These are phyloP conservation scores for Oropetium thomaeum DNA, from an alignment of 176 grass and related monocot species.

Conservation along the genomic window DNA sequence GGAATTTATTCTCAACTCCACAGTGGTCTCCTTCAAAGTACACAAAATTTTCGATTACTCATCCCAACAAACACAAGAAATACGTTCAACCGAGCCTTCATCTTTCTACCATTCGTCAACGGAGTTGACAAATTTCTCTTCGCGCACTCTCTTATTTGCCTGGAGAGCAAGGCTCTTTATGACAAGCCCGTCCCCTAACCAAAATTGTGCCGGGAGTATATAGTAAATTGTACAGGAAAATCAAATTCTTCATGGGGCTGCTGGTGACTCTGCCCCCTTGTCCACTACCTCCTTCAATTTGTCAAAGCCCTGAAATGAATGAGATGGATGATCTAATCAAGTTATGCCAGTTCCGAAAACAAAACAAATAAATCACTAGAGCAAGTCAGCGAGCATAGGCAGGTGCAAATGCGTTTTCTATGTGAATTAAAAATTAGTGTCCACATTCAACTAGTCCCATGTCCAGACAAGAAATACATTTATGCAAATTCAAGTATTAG, in stretches of 20 bases:
- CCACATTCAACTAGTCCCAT: not conserved
- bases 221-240: not conserved
- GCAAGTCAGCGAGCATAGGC: not conserved
- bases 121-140: slow-evolving; percentile 20
- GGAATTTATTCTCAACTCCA: slow-evolving; percentile 38
- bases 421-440: not conserved
- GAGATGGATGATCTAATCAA: not conserved
- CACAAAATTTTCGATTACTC: not conserved
- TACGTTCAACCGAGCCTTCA: not conserved
- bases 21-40: not conserved
- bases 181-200: not conserved
- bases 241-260: slow-evolving; percentile 24
- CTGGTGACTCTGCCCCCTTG: slow-evolving; percentile 48
- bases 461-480: not conserved
- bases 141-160: not conserved
- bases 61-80: not conserved
- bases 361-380: not conserved
- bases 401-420: not conserved
- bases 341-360: not conserved
- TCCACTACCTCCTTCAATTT: slow-evolving; percentile 74
- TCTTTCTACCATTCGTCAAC: slow-evolving; percentile 34
- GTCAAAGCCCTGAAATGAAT: slow-evolving; percentile 69
- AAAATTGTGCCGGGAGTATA: slow-evolving; percentile 2
- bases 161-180: not conserved
- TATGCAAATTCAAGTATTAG: not conserved